Evolutionary conservation across 163 green algal genomes (phyloP).

Genomic region (Scenedesmus sp.): DNA sequence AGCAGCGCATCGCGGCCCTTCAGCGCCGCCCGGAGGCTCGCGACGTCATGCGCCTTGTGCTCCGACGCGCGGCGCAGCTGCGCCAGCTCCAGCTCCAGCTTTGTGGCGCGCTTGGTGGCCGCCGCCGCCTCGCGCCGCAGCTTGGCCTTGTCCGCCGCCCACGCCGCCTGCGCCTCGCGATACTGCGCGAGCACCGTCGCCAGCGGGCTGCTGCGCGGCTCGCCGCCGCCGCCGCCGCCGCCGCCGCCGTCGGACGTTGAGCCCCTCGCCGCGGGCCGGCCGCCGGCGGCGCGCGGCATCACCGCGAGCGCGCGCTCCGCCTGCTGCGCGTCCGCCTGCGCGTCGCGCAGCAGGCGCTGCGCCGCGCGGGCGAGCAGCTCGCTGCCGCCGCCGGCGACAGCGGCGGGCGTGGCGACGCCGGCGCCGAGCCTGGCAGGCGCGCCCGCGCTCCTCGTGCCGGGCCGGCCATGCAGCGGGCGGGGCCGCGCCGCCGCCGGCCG

Average conservation of each 20-base stretch:
- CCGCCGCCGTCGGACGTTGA: not conserved
- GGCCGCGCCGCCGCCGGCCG: not conserved
- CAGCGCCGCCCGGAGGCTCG: constrained; percentile 31
- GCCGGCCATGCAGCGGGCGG: not conserved
- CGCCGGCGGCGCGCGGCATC: constrained; percentile 15
- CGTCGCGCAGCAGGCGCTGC: not conserved
- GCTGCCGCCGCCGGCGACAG: not conserved
- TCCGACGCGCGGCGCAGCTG: constrained; percentile 49
- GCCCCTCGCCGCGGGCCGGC: not conserved
- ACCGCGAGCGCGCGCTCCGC: not conserved
- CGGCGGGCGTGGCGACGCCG: not conserved
- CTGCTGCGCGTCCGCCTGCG: not conserved
- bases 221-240: constrained; percentile 3
- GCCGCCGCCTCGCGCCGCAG: constrained; percentile 57
- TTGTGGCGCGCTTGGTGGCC: constrained; percentile 59
- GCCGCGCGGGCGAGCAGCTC: constrained; percentile 15
- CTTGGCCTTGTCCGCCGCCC: constrained; percentile 72
- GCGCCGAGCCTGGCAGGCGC: not conserved
- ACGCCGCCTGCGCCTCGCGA: constrained; percentile 67
- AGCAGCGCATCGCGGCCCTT: constrained; percentile 45
- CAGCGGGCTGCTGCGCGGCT: constrained; percentile 47
- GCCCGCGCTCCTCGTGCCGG: not conserved
- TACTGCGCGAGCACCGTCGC: constrained; percentile 69
- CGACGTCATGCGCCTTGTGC: constrained; percentile 56
- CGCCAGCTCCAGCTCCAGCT: constrained; percentile 58